These are phyloP conservation scores for Macrocystidia cucumis DNA, from an alignment of 1,284 basidiomycete genomes.

Conservation along the genomic window DNA sequence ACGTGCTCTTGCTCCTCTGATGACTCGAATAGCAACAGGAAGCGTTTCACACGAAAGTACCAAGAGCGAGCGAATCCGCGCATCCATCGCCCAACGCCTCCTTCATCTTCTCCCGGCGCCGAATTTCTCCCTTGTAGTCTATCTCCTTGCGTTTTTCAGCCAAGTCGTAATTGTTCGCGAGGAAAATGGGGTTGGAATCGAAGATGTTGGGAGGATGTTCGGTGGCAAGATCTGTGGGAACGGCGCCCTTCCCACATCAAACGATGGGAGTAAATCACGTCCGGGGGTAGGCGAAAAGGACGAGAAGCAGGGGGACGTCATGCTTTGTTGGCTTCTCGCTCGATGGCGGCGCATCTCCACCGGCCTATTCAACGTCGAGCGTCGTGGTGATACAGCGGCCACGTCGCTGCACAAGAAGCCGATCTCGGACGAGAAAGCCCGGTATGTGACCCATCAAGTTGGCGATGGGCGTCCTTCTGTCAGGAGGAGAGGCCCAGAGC, in stretches of 20 bases:
- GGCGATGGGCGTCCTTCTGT: too few species aligned
- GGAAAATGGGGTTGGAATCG: constrained; percentile 21
- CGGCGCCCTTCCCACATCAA: constrained; percentile 1
- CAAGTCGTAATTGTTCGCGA: constrained; percentile 23
- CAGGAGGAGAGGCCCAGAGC: too few species aligned
- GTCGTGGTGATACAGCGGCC: too few species aligned
- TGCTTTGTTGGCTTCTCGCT: constrained; percentile 26
- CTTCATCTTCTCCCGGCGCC: constrained; percentile 53
- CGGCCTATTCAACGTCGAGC: too few species aligned
- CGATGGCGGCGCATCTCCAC: constrained; percentile 24
- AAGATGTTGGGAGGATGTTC: constrained; percentile 26
- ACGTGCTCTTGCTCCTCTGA: constrained; percentile 7
- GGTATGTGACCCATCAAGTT: too few species aligned
- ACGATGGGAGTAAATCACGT: neutral
- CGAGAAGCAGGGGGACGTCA: constrained; percentile 15
- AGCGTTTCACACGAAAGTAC: constrained; percentile 13
- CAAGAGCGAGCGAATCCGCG: constrained; percentile 20
- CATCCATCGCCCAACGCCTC: constrained; percentile 42
- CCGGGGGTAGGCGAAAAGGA: constrained; percentile 2
- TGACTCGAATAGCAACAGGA: constrained; percentile 6
- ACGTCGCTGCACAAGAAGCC: too few species aligned
- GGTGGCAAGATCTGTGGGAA: constrained; percentile 11
- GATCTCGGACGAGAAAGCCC: too few species aligned
- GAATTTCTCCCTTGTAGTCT: constrained; percentile 50
- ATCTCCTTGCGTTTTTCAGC: constrained; percentile 56